phyloP scores from a whole-genome alignment of 352 stramenopile species.

The Phytopythium mirpurense region DNA sequence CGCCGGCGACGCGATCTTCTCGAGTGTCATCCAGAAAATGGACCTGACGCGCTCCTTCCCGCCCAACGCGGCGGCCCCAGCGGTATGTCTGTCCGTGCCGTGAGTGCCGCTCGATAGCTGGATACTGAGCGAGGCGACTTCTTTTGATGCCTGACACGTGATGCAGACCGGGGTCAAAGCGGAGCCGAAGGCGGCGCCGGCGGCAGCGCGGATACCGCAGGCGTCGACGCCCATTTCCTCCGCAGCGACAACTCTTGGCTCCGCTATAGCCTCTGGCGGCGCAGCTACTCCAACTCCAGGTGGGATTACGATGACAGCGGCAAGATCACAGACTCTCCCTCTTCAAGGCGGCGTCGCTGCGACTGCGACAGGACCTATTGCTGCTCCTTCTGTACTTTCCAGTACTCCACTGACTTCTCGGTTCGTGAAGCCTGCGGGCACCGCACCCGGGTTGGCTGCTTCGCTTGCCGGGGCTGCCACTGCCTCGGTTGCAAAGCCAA shows the following conservation, averaged over 20 bases:
- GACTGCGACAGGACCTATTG: not conserved
- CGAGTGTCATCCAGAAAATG: conserved; percentile 80
- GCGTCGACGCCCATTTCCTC: not conserved
- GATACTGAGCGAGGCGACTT: not conserved
- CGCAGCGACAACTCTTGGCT: not conserved
- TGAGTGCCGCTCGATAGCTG: not conserved
- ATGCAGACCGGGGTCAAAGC: not conserved
- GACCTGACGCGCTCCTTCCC: conserved; percentile 66
- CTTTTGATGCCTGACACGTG: not conserved
- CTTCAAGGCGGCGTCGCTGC: not conserved
- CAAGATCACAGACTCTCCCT: not conserved
- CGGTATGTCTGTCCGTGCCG: conserved; percentile 10
- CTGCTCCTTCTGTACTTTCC: not conserved
- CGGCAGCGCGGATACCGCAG: conserved; percentile 1
- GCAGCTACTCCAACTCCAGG: not conserved
- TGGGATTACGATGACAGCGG: not conserved
- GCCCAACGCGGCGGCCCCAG: conserved; percentile 9
- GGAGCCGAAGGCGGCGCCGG: not conserved
- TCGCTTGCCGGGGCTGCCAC: not conserved
- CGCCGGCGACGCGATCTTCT: conserved; percentile 74
- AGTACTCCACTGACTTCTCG: not conserved
- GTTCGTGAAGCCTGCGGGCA: conserved; percentile 1
- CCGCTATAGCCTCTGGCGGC: not conserved
- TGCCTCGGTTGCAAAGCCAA: not conserved
- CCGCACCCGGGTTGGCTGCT: not conserved